phyloP scores from a whole-genome alignment of 257 asterid genomes.

The Solanum chiquidenum region DNA sequence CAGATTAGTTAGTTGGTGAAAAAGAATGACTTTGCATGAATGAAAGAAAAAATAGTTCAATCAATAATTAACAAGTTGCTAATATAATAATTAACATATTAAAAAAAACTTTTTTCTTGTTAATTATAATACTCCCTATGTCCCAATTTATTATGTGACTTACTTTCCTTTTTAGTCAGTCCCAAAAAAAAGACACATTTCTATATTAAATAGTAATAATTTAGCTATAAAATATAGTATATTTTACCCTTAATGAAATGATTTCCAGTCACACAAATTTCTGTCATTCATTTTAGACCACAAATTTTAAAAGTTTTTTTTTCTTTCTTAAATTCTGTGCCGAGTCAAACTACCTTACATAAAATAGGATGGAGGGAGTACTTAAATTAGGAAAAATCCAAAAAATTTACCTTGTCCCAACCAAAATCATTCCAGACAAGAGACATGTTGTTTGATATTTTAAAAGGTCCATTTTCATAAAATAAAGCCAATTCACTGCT shows the following conservation, averaged over 20 bases:
- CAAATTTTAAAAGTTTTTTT: too few relatives aligned
- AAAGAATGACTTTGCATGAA: neutral
- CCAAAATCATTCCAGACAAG: constrained; percentile 70
- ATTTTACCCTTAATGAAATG: too few relatives aligned
- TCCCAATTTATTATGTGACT: too few relatives aligned
- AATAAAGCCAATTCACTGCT: constrained; percentile 67
- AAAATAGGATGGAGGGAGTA: too few relatives aligned
- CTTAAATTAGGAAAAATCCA: neutral
- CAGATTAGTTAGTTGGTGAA: neutral
- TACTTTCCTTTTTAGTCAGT: too few relatives aligned
- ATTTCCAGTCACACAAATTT: too few relatives aligned
- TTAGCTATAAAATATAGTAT: too few relatives aligned
- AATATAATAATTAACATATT: neutral
- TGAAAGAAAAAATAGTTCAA: neutral
- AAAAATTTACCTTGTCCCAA: constrained; percentile 58
- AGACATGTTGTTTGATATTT: constrained; percentile 33
- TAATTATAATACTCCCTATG: neutral
- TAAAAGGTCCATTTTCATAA: constrained; percentile 73
- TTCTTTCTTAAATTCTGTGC: too few relatives aligned
- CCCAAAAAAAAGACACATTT: too few relatives aligned
- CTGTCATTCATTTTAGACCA: too few relatives aligned
- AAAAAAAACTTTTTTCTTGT: neutral
- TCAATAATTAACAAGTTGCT: neutral
- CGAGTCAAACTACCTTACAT: too few relatives aligned
- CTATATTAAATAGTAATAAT: too few relatives aligned